Conservation (phyloP, 495 filamentous ascomycete genomes). For the Trichoderma orchidacearum region DNA sequence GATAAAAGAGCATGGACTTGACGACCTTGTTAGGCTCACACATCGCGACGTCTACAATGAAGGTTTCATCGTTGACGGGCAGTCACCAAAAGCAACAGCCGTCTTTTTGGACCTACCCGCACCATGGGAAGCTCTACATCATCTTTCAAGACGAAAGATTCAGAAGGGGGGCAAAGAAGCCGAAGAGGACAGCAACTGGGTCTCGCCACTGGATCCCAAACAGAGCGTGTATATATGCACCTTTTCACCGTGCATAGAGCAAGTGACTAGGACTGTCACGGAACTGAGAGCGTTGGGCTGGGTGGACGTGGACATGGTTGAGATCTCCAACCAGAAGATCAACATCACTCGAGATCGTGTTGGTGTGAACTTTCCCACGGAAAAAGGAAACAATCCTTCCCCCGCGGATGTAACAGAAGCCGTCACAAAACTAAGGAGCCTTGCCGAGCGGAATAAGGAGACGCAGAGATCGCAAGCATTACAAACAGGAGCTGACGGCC, state of each 20-base stretch:
- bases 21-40: slow-evolving; percentile 61
- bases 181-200: slow-evolving; percentile 19
- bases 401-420: slow-evolving; percentile 68
- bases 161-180: slow-evolving; percentile 1
- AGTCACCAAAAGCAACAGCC: slow-evolving; percentile 55
- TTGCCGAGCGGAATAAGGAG: slow-evolving; percentile 49
- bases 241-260: slow-evolving; percentile 94
- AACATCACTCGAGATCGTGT: slow-evolving; percentile 74
- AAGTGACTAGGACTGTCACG: slow-evolving; percentile 72
- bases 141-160: slow-evolving; percentile 50
- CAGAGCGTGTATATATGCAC: slow-evolving; percentile 67
- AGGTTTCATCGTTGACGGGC: slow-evolving; percentile 55
- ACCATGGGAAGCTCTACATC: slow-evolving; percentile 79
- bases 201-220: slow-evolving; percentile 56
- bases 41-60: slow-evolving; percentile 85
- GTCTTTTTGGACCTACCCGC: slow-evolving; percentile 90
- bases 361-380: slow-evolving; percentile 33
- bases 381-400: slow-evolving; percentile 32
- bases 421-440: slow-evolving; percentile 41
- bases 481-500: slow-evolving; percentile 7
- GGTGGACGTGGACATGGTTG: slow-evolving; percentile 87
- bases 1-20: slow-evolving; percentile 58
- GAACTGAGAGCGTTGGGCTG: slow-evolving; percentile 66
- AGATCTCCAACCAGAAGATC: slow-evolving; percentile 60
- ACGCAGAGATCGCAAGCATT: slow-evolving; percentile 18